Evolutionary conservation across 495 filamentous ascomycete genomes (phyloP).

Genomic region (Neurospora sp.): DNA sequence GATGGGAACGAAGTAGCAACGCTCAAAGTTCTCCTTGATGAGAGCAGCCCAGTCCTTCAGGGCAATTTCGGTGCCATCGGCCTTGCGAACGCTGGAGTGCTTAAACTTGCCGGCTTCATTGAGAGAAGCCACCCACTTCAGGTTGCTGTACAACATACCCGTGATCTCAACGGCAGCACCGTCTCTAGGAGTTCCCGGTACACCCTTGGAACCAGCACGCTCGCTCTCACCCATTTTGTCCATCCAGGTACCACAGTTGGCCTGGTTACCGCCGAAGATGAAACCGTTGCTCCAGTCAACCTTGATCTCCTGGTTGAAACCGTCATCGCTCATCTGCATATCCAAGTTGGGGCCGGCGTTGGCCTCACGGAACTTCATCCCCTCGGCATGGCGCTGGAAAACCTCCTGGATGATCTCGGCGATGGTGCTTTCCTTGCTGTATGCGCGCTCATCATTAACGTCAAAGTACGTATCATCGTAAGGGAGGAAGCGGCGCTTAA

Average conservation of each 20-base stretch:
- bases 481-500: conserved; percentile 82
- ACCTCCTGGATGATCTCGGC: conserved; percentile 89
- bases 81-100: conserved; percentile 57
- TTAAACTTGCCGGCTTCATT: conserved; percentile 56
- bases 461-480: conserved; percentile 92
- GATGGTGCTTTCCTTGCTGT: conserved; percentile 69
- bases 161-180: conserved; percentile 93
- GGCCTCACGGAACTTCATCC: conserved; percentile 86
- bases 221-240: conserved; percentile 99
- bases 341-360: conserved; percentile 85
- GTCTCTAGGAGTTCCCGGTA: conserved; percentile 93
- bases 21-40: conserved; percentile 81
- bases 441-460: conserved; percentile 70
- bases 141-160: conserved; percentile 79
- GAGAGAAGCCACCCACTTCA: conserved; percentile 68
- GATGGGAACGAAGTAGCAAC: conserved; percentile 75
- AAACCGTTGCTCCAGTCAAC: conserved; percentile 91
- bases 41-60: conserved; percentile 72
- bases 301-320: conserved; percentile 82
- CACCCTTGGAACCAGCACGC: conserved; percentile 80
- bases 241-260: conserved; percentile 98
- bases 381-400: conserved; percentile 79
- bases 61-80: conserved; percentile 50
- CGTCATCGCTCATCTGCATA: conserved; percentile 84
- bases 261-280: conserved; percentile 86